Conservation (phyloP, 805 yeast genomes). For the Grigorovia transvaalensis region DNA sequence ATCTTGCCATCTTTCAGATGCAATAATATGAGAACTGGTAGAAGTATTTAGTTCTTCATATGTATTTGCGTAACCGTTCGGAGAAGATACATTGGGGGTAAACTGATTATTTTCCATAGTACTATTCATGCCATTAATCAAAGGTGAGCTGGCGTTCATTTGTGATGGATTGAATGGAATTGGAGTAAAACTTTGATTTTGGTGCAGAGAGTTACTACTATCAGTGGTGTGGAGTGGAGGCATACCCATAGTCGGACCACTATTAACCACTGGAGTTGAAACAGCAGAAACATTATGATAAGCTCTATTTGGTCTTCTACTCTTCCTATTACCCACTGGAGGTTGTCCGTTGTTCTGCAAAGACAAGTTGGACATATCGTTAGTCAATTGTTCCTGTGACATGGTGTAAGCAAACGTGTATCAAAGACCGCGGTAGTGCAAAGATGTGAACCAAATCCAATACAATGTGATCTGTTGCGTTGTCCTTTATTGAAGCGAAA, state of each 20-base stretch:
- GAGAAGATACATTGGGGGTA: neutral
- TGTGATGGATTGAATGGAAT: conserved; percentile 2
- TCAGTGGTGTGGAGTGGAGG: conserved; percentile 3
- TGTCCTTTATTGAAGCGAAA: neutral
- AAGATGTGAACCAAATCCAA: neutral
- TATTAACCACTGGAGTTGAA: neutral
- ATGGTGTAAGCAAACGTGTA: neutral
- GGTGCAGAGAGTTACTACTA: neutral
- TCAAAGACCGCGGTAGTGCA: neutral
- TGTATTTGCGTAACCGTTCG: neutral
- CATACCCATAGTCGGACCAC: conserved; percentile 2
- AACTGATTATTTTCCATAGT: neutral
- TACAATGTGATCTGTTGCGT: neutral
- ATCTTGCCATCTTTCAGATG: conserved; percentile 28
- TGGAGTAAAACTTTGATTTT: neutral
- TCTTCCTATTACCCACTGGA: conserved; percentile 9
- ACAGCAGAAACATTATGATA: conserved; percentile 12
- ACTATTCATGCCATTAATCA: neutral
- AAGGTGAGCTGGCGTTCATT: neutral
- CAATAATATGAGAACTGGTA: conserved; percentile 20
- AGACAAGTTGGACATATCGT: conserved; percentile 14
- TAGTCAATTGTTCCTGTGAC: conserved; percentile 12
- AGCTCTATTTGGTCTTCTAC: conserved; percentile 26
- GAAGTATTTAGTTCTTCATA: neutral
- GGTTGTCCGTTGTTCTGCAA: conserved; percentile 11